Conservation (phyloP, 352 stramenopile genomes). For the Globisporangium lucens region DNA sequence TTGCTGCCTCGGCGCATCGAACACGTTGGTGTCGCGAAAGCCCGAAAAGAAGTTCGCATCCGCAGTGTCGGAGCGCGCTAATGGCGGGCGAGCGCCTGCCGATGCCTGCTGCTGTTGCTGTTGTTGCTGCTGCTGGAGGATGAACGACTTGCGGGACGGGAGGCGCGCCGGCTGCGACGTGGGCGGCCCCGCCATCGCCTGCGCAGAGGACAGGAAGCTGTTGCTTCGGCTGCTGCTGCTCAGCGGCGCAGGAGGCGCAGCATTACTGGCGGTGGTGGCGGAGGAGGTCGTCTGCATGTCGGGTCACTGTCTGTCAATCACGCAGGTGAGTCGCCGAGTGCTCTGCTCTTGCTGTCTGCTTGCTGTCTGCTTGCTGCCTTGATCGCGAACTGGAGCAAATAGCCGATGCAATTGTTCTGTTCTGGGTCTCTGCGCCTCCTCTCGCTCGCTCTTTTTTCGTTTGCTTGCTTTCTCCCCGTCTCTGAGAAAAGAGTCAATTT, state of each 20-base stretch:
- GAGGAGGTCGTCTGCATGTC: constrained; percentile 5
- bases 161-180: constrained; percentile 23
- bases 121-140: constrained; percentile 37
- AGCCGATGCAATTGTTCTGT: not conserved
- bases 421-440: constrained; percentile 4
- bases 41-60: constrained; percentile 31
- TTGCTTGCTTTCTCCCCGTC: not conserved
- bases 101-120: constrained; percentile 16
- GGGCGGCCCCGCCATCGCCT: constrained; percentile 14
- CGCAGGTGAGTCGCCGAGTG: too few species aligned
- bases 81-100: not conserved
- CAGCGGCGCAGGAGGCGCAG: not conserved
- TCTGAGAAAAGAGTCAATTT: constrained; percentile 2
- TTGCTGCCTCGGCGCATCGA: constrained; percentile 21
- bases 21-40: constrained; percentile 16
- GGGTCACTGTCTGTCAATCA: not conserved
- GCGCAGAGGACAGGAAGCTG: constrained; percentile 16
- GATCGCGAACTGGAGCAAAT: constrained; percentile 3
- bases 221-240: constrained; percentile 15
- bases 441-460: constrained; percentile 11
- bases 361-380: constrained; percentile 2
- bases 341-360: not conserved
- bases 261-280: not conserved
- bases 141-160: constrained; percentile 52
- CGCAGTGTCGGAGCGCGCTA: constrained; percentile 40